phyloP scores from a whole-genome alignment of 345 rosid genomes.

The Populus deltoides region DNA sequence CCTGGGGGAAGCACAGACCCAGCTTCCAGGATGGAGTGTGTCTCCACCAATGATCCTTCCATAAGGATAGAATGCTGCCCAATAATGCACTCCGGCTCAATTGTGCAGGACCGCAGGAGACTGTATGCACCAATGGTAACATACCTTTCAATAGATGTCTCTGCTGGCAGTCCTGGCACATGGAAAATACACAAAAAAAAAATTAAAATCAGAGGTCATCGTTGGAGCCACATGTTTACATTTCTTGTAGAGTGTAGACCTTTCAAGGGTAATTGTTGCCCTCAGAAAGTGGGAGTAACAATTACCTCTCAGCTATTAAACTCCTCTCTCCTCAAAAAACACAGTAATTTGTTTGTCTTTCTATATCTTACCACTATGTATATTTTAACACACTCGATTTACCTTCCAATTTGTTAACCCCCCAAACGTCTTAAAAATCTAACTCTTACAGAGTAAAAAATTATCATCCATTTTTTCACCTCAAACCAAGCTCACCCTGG shows the following conservation, averaged over 20 bases:
- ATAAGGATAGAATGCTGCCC: slow-evolving; percentile 96
- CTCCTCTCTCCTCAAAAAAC: too few relatives aligned
- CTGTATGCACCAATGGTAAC: slow-evolving; percentile 87
- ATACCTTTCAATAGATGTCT: slow-evolving; percentile 75
- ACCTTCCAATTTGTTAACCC: neutral
- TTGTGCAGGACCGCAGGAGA: slow-evolving; percentile 85
- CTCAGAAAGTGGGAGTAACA: neutral
- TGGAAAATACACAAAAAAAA: neutral
- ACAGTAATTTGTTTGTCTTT: too few relatives aligned
- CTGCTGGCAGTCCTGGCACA: slow-evolving; percentile 84
- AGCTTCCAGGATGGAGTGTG: slow-evolving; percentile 87
- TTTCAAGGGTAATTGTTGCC: too few relatives aligned
- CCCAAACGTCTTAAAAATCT: neutral
- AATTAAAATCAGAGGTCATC: slow-evolving; percentile 2
- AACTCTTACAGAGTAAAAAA: neutral
- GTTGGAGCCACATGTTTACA: neutral
- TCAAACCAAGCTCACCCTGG: neutral
- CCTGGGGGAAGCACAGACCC: slow-evolving; percentile 97
- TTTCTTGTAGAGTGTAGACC: neutral
- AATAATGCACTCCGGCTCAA: slow-evolving; percentile 96
- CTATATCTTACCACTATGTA: neutral
- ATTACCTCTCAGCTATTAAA: neutral
- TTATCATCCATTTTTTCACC: neutral
- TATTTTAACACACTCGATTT: neutral
- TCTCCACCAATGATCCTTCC: slow-evolving; percentile 97